Evolutionary conservation across 2,329 filamentous ascomycete species (phyloP).

Genomic region (Arthrobotrys entomopaga): DNA sequence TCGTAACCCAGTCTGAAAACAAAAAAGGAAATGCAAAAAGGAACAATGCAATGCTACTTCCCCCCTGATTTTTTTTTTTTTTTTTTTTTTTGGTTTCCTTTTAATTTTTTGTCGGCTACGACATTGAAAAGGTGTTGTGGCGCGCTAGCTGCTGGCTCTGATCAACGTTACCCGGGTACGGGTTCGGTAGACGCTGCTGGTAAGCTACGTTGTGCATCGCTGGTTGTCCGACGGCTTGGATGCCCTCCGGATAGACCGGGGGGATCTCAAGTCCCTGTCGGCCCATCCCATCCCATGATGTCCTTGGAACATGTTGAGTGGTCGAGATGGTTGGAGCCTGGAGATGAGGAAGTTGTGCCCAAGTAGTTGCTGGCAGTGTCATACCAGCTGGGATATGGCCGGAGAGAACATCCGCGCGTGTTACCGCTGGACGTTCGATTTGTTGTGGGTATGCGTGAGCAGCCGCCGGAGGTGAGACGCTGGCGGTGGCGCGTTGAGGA

Average conservation of each 20-base stretch:
- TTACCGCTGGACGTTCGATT: conserved; percentile 49
- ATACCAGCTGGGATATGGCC: conserved; percentile 45
- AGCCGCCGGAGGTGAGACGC: conserved; percentile 46
- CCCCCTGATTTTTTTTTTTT: conserved; percentile 16
- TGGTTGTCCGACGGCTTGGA: conserved; percentile 37
- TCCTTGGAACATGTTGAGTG: conserved; percentile 46
- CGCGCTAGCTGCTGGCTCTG: conserved; percentile 46
- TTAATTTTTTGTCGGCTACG: conserved; percentile 23
- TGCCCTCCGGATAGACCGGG: conserved; percentile 44
- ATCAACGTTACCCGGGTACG: conserved; percentile 46
- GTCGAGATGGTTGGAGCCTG: conserved; percentile 41
- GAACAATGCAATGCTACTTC: conserved; percentile 48
- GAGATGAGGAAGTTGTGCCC: conserved; percentile 51
- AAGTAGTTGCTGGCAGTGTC: conserved; percentile 44
- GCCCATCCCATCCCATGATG: conserved; percentile 53
- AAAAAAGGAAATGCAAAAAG: conserved; percentile 26
- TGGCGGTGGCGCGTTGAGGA: conserved; percentile 51
- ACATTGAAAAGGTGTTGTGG: conserved; percentile 50
- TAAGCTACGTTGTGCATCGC: conserved; percentile 45
- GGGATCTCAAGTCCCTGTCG: conserved; percentile 47
- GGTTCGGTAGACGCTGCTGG: conserved; percentile 48
- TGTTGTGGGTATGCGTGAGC: conserved; percentile 48
- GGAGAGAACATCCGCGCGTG: conserved; percentile 43
- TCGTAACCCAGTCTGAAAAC: conserved; percentile 51
- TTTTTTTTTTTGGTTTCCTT: no score